Percentiles rank a stretch among this genome's conserved stretches.
phyloP scores from a whole-genome alignment of 2,329 filamentous ascomycete genomes.

The Hymenoscyphus salicellus region DNA sequence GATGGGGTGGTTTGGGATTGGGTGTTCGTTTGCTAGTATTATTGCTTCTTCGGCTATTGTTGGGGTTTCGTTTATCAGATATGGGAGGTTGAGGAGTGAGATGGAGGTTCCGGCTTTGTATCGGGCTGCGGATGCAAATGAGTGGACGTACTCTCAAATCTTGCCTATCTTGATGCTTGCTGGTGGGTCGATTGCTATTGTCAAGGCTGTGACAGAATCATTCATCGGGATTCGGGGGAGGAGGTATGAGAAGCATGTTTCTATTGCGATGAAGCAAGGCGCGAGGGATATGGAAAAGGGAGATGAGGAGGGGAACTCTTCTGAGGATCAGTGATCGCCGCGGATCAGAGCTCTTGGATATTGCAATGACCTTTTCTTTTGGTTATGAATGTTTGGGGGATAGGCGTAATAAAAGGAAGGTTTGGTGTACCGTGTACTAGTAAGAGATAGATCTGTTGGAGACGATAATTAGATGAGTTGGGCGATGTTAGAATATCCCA shows the following conservation, averaged over 20 bases:
- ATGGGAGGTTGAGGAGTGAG: neutral
- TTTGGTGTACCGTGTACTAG: too few species aligned
- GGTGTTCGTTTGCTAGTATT: neutral
- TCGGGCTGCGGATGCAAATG: neutral
- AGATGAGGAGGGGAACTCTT: neutral
- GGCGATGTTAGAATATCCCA: too few species aligned
- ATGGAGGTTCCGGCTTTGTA: slow-evolving; percentile 7
- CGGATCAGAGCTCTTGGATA: too few species aligned
- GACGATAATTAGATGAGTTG: too few species aligned
- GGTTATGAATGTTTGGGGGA: too few species aligned
- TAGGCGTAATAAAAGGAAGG: too few species aligned
- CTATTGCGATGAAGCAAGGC: neutral
- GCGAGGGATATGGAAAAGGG: neutral
- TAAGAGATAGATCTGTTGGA: too few species aligned
- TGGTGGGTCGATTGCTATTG: slow-evolving; percentile 4
- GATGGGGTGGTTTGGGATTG: neutral
- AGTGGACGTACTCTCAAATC: slow-evolving; percentile 7
- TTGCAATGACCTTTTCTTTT: too few species aligned
- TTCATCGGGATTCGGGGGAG: neutral
- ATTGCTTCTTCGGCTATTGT: neutral
- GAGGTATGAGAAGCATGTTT: neutral
- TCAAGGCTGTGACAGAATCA: slow-evolving; percentile 5
- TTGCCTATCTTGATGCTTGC: slow-evolving; percentile 8
- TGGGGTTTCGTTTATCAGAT: neutral
- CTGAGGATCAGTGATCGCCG: neutral